Conservation (phyloP, 768 basidiomycete species). For the Guyanaporus albipodus region DNA sequence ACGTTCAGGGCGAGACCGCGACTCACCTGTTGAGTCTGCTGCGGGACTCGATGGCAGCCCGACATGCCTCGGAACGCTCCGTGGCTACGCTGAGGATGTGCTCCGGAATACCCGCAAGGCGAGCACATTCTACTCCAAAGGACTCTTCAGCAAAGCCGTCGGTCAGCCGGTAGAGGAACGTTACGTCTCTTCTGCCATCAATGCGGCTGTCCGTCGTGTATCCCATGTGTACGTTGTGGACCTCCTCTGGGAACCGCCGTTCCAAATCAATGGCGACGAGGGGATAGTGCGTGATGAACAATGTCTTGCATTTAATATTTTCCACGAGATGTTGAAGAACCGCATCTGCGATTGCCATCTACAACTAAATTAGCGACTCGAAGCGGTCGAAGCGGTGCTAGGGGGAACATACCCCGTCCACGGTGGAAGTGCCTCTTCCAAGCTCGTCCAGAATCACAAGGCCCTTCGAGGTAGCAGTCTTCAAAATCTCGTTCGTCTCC, state of each 20-base stretch:
- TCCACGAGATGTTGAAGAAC: conserved; percentile 70
- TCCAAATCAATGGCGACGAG: conserved; percentile 69
- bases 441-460: conserved; percentile 90
- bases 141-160: conserved; percentile 76
- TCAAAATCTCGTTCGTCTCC: conserved; percentile 88
- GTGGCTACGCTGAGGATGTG: conserved; percentile 59
- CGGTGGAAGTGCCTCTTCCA: conserved; percentile 88
- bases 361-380: conserved; percentile 4
- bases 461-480: conserved; percentile 66
- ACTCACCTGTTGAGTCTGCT: conserved; percentile 48
- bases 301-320: conserved; percentile 58
- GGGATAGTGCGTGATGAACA: conserved; percentile 97
- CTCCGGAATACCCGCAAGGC: conserved; percentile 81
- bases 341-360: conserved; percentile 88
- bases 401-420: conserved; percentile 62
- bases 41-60: conserved; percentile 47
- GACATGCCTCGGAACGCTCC: conserved; percentile 51
- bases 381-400: background rate
- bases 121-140: conserved; percentile 90
- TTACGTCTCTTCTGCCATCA: conserved; percentile 74
- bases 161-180: conserved; percentile 79
- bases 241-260: conserved; percentile 50
- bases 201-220: conserved; percentile 66
- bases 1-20: background rate
- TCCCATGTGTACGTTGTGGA: conserved; percentile 85